These are phyloP conservation scores for Thermothelomyces thermophilus DNA, from an alignment of 2,329 filamentous ascomycete genomes.

Conservation along the genomic window DNA sequence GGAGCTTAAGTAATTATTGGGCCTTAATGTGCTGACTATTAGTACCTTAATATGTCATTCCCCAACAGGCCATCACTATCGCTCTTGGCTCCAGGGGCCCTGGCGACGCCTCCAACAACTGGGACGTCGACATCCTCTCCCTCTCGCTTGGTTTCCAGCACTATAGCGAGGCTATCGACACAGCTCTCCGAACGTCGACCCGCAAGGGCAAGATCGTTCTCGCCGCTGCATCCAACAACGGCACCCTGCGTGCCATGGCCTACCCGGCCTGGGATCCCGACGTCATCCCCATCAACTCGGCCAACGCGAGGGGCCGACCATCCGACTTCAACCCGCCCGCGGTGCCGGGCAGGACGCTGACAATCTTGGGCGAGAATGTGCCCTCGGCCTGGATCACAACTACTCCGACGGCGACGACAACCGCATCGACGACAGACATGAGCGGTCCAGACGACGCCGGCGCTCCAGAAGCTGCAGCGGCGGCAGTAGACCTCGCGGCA, in stretches of 20 bases:
- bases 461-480: no score
- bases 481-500: no score
- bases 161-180: background rate
- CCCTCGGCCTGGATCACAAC: background rate
- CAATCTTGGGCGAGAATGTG: background rate
- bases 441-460: background rate
- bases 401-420: background rate
- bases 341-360: background rate
- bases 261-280: background rate
- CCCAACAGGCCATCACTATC: background rate
- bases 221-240: background rate
- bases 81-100: background rate
- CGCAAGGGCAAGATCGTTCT: background rate
- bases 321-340: background rate
- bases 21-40: no score
- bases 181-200: background rate
- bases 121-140: background rate
- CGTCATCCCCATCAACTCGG: conserved; percentile 1
- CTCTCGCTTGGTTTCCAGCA: background rate
- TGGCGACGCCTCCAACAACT: background rate
- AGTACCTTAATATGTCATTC: no score
- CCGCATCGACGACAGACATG: background rate
- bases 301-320: background rate
- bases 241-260: background rate
- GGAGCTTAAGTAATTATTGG: no score